Evolutionary conservation across 2,329 filamentous ascomycete genomes (phyloP), one percentile per base, ranked within the genome.

Genomic region (Fusarium bactridioides): DNA sequence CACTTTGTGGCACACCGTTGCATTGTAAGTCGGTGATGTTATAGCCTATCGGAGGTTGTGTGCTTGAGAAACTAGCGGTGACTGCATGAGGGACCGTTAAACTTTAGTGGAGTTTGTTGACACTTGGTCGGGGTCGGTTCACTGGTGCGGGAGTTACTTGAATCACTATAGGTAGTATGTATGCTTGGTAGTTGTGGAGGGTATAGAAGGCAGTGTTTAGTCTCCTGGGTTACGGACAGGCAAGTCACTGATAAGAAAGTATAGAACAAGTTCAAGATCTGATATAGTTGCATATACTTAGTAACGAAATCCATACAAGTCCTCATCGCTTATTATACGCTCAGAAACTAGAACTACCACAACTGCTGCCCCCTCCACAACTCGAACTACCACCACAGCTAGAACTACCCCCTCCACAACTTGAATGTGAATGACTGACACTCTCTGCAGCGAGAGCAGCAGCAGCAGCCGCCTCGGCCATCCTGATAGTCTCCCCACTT

Each of bases 361-460:
- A 62, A 19, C 58, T 56, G 27, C 59, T 37, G 18, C 61, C 61
- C 21, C 63, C 64, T 31, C 64, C 65, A 51, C 58, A 65, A 19
- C 64, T 56, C 7, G 62, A 62, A 51, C 29, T 51, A 16, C 63
- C 70, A 54, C 66, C 70, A 35, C 70, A 62, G n/a, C 70, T 58
- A 57, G 69, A 68, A 57, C 58, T 45, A 37, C 70, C 70, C 43
- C 70, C 67, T 29, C 70, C 62, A 41, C 61, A 53, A 16, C 45
- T 63, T 8, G 64, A 66, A 25, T 40, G 41, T 15, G 65, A 70
- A 25, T 45, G n/a, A 38, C 55, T 44, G 13, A 37, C 45, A 51
- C 25, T 44, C 13, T 29, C 43, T 41, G 61, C 62, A 54, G 53
- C 53, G n/a, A 51, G 23, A 43, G 64, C 48, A 45, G 50, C 51